Conservation (phyloP, 139 green algal species). For the Volvox reticuliferus region DNA sequence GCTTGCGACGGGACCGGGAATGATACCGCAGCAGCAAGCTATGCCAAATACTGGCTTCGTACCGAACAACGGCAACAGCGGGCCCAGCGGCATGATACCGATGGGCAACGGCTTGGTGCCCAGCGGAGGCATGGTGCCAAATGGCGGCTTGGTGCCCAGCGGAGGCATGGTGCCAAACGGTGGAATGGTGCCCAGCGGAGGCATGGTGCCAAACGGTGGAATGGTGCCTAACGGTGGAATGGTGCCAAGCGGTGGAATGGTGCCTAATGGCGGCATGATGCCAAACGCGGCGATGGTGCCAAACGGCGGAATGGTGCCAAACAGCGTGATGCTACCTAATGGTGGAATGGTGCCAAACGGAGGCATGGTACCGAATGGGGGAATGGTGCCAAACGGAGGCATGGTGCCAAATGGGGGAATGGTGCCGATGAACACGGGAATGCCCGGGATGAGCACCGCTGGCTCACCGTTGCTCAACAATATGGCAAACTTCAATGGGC, state of each 20-base stretch:
- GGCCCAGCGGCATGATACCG: slow-evolving; percentile 29
- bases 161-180: not conserved
- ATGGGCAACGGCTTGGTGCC: slow-evolving; percentile 21
- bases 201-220: slow-evolving; percentile 9
- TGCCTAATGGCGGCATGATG: not conserved
- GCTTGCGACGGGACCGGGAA: slow-evolving; percentile 4
- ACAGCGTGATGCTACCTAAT: not conserved
- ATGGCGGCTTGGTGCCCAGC: slow-evolving; percentile 24
- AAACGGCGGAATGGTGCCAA: not conserved
- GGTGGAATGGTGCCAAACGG: not conserved
- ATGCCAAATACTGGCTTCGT: slow-evolving; percentile 24
- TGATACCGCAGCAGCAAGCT: slow-evolving; percentile 42
- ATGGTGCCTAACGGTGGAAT: slow-evolving; percentile 7
- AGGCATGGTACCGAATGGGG: not conserved
- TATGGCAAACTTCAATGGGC: slow-evolving; percentile 14
- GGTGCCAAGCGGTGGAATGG: slow-evolving; percentile 16
- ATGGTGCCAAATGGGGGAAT: slow-evolving; percentile 30
- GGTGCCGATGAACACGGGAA: slow-evolving; percentile 16
- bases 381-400: not conserved
- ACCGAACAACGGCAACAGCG: not conserved
- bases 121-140: slow-evolving; percentile 25
- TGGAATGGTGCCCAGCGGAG: slow-evolving; percentile 18
- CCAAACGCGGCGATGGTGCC: slow-evolving; percentile 15
- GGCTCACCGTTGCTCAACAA: slow-evolving; percentile 26
- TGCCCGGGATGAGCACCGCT: not conserved